phyloP scores from a whole-genome alignment of 139 green algal genomes.

The Spirogloea muscicola region DNA sequence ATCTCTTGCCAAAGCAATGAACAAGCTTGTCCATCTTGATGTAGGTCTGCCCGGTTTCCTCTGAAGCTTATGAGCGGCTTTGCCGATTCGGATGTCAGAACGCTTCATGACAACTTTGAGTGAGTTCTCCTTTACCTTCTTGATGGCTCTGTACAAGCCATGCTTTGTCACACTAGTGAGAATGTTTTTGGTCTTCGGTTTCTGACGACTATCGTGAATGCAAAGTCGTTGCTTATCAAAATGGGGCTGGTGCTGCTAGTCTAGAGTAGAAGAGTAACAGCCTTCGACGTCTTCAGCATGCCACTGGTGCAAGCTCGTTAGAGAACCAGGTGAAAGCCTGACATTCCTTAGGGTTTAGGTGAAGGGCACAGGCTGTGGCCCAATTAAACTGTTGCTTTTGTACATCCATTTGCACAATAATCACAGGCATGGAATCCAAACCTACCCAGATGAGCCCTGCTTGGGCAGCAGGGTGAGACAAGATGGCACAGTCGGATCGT shows the following conservation, averaged over 20 bases:
- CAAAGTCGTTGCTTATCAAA: too few relatives aligned
- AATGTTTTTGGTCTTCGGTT: too few relatives aligned
- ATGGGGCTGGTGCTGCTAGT: too few relatives aligned
- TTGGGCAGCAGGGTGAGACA: constrained; percentile 25
- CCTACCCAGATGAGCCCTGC: constrained; percentile 64
- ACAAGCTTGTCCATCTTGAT: background rate
- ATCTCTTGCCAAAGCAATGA: background rate
- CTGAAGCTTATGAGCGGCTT: constrained; percentile 74
- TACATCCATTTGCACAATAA: background rate
- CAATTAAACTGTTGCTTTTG: background rate
- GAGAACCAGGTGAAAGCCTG: too few relatives aligned
- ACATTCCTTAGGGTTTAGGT: too few relatives aligned
- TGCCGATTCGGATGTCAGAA: constrained; percentile 68
- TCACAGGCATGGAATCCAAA: constrained; percentile 41
- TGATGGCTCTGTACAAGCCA: too few relatives aligned
- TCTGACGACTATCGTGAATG: too few relatives aligned
- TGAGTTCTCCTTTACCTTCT: constrained; percentile 16
- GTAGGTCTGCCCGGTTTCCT: constrained; percentile 52
- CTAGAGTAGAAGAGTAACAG: too few relatives aligned
- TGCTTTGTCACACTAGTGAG: too few relatives aligned
- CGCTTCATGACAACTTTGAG: constrained; percentile 88
- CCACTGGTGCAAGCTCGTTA: too few relatives aligned
- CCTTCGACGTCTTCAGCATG: too few relatives aligned
- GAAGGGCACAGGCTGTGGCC: too few relatives aligned
- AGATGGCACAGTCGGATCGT: constrained; percentile 22